Percentiles rank a stretch among this genome's conserved stretches.
These are phyloP conservation scores for sunflower (Helianthus annuus) DNA, from an alignment of 129 eudicot genomes.

Conservation along the genomic window HanXRQr2.0-SUNRISE NC_035445.2:32822025-32822524, in stretches of 20 bases:
- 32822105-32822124: slow-evolving; percentile 40
- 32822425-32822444: not conserved
- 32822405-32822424: not conserved
- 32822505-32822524: not conserved
- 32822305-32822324: slow-evolving; percentile 27
- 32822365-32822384: slow-evolving; percentile 32
- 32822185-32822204: slow-evolving; percentile 46
- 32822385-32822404: not conserved
- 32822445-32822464: not conserved
- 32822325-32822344: slow-evolving; percentile 50
- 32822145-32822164: slow-evolving; percentile 41
- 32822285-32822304: slow-evolving; percentile 42
- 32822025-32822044: slow-evolving; percentile 94
- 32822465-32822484: not conserved
- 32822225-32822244: slow-evolving; percentile 40
- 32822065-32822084: slow-evolving; percentile 75
- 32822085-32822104: slow-evolving; percentile 42
- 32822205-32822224: slow-evolving; percentile 34
- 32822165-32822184: slow-evolving; percentile 36
- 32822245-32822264: slow-evolving; percentile 38
- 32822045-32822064: slow-evolving; percentile 75
- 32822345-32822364: slow-evolving; percentile 38
- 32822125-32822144: slow-evolving; percentile 40
- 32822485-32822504: not conserved
- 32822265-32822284: slow-evolving; percentile 37